Percentiles rank a stretch among this genome's conserved stretches.
phyloP scores from a whole-genome alignment of 2,329 filamentous ascomycete genomes.

The Nigrospora oryzae region DNA sequence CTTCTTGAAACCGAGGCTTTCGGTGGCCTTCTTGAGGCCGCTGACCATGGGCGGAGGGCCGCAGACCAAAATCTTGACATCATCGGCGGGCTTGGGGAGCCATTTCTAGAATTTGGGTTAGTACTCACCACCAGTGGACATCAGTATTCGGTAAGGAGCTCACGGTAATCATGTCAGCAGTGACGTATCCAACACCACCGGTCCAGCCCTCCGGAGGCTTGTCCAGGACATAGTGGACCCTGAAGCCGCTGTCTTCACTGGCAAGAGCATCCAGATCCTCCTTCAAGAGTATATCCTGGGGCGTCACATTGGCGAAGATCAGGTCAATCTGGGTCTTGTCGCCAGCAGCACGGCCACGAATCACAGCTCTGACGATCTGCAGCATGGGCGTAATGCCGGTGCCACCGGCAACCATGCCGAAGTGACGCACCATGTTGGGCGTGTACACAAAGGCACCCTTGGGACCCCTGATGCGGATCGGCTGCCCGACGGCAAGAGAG shows the following conservation, averaged over 20 bases:
- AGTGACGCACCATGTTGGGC: slow-evolving; percentile 91
- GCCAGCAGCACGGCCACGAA: slow-evolving; percentile 67
- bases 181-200: slow-evolving; percentile 91
- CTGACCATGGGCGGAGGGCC: slow-evolving; percentile 95
- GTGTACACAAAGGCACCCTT: slow-evolving; percentile 98
- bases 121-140: neutral
- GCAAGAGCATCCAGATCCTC: slow-evolving; percentile 81
- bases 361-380: slow-evolving; percentile 86
- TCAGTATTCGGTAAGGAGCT: slow-evolving; percentile 12
- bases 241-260: slow-evolving; percentile 70
- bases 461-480: slow-evolving; percentile 84
- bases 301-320: slow-evolving; percentile 94
- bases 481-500: slow-evolving; percentile 71
- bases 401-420: slow-evolving; percentile 96
- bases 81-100: slow-evolving; percentile 72
- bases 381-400: slow-evolving; percentile 99
- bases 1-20: slow-evolving; percentile 84
- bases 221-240: slow-evolving; percentile 92
- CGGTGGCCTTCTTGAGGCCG: slow-evolving; percentile 93
- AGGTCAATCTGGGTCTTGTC: slow-evolving; percentile 87
- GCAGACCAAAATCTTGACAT: slow-evolving; percentile 91
- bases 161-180: slow-evolving; percentile 88
- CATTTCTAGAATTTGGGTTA: slow-evolving; percentile 47
- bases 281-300: slow-evolving; percentile 85
- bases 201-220: slow-evolving; percentile 89